Percentiles rank a stretch among this genome's conserved stretches.
Conservation (phyloP, 164 flowering plant species). For the Piper longum region DNA sequence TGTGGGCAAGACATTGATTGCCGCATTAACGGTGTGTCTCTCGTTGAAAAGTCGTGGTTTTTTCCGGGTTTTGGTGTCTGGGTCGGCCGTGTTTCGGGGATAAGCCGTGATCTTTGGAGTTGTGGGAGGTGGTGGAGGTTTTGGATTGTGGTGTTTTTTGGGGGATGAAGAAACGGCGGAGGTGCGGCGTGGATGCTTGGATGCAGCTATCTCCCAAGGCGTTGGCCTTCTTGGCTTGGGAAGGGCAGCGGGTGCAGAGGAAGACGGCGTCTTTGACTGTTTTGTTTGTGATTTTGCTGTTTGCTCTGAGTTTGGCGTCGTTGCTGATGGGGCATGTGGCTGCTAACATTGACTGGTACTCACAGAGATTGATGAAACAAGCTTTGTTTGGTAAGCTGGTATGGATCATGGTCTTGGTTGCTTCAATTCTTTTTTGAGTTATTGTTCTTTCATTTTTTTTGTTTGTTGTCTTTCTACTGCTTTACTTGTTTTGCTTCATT, state of each 20-base stretch:
- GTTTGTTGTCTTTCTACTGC: not conserved
- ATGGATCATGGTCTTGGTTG: not conserved
- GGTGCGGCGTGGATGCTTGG: not conserved
- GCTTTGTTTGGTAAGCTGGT: conserved; percentile 12
- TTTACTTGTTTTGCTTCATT: not conserved
- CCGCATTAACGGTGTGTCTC: too few species aligned
- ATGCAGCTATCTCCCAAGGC: not conserved
- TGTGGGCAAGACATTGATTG: too few species aligned
- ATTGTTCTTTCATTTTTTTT: not conserved
- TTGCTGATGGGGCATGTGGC: conserved; percentile 70
- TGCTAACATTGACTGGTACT: conserved; percentile 78
- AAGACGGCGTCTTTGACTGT: conserved; percentile 35
- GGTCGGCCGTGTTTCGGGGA: too few species aligned
- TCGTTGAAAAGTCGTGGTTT: not conserved
- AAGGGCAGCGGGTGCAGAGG: conserved; percentile 28
- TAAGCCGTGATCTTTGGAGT: not conserved
- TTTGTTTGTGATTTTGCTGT: conserved; percentile 64
- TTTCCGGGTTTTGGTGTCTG: too few species aligned
- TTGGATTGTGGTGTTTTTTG: not conserved
- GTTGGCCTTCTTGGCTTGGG: conserved; percentile 3
- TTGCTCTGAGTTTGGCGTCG: conserved; percentile 66
- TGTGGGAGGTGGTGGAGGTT: not conserved
- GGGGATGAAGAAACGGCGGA: not conserved
- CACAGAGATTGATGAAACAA: conserved; percentile 42
- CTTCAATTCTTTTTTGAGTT: not conserved